Percentiles rank a stretch among this genome's conserved stretches.
phyloP scores from a whole-genome alignment of 2,329 filamentous ascomycete genomes.

The Aspergillus brasiliensis region DNA sequence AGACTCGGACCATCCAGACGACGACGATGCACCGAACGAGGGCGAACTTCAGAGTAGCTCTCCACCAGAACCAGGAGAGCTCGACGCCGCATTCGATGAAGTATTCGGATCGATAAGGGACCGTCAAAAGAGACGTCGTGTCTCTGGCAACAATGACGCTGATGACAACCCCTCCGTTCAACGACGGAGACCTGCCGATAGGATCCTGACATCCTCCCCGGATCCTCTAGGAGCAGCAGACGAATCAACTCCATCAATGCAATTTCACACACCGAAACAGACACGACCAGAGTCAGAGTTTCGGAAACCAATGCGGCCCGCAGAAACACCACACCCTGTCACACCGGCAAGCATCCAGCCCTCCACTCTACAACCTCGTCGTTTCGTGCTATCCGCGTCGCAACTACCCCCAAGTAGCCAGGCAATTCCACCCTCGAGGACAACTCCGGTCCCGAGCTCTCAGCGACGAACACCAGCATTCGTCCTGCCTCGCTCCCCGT shows the following conservation, averaged over 20 bases:
- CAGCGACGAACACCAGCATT: constrained; percentile 30
- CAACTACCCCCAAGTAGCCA: constrained; percentile 25
- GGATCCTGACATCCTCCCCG: constrained; percentile 25
- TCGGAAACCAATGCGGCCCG: constrained; percentile 1
- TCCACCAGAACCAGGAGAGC: constrained; percentile 5
- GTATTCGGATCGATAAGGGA: constrained; percentile 31
- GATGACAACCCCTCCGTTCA: constrained; percentile 7
- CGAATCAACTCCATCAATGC: constrained; percentile 1
- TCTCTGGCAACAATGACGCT: constrained; percentile 17
- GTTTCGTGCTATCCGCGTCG: constrained; percentile 32
- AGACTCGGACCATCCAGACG: constrained; percentile 24
- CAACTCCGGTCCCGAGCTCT: constrained; percentile 19
- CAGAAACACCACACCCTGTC: constrained; percentile 9
- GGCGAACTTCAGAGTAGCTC: constrained; percentile 23
- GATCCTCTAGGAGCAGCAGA: constrained; percentile 2
- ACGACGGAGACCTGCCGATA: constrained; percentile 15
- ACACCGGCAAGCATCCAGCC: constrained; percentile 24
- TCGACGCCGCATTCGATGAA: constrained; percentile 32
- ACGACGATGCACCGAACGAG: constrained; percentile 2
- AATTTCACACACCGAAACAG: constrained; percentile 11
- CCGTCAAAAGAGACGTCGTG: constrained; percentile 37
- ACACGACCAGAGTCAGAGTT: constrained; percentile 1
- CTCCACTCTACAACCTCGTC: constrained; percentile 30
- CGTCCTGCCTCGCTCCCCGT: constrained; percentile 41
- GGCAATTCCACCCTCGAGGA: not conserved